phyloP scores from a whole-genome alignment of 805 yeast species.

The Pichia sporocuriosa region DNA sequence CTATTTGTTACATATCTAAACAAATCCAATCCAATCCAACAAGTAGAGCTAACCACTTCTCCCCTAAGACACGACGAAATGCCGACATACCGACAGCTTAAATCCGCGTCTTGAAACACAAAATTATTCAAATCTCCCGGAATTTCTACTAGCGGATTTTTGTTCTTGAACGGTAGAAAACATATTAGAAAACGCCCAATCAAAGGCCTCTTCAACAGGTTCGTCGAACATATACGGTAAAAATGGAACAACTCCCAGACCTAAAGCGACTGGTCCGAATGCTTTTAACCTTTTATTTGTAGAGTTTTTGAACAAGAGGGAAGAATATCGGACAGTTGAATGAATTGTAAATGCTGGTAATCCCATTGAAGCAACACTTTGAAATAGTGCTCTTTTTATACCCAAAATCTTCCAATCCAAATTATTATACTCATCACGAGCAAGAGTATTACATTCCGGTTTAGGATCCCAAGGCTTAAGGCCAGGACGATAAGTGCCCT shows the following conservation, averaged over 20 bases:
- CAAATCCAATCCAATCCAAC: too few species aligned
- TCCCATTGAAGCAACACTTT: constrained; percentile 78
- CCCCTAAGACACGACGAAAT: too few species aligned
- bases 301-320: constrained; percentile 49
- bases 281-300: constrained; percentile 42
- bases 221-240: constrained; percentile 76
- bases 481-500: constrained; percentile 56
- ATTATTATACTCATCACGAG: constrained; percentile 33
- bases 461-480: constrained; percentile 60
- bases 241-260: constrained; percentile 69
- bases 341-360: constrained; percentile 84
- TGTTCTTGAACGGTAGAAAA: too few species aligned
- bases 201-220: constrained; percentile 70
- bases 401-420: constrained; percentile 63
- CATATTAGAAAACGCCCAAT: too few species aligned
- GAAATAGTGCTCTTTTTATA: constrained; percentile 71
- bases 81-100: too few species aligned
- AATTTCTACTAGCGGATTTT: too few species aligned
- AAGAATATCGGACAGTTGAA: constrained; percentile 64
- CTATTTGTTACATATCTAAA: too few species aligned
- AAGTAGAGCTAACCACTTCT: too few species aligned
- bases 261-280: constrained; percentile 75
- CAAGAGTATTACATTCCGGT: constrained; percentile 36
- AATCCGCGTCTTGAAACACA: too few species aligned
- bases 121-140: too few species aligned